Base-by-base conservation (phyloP, 495 filamentous ascomycete genomes). In the Neurospora hispaniola region DNA sequence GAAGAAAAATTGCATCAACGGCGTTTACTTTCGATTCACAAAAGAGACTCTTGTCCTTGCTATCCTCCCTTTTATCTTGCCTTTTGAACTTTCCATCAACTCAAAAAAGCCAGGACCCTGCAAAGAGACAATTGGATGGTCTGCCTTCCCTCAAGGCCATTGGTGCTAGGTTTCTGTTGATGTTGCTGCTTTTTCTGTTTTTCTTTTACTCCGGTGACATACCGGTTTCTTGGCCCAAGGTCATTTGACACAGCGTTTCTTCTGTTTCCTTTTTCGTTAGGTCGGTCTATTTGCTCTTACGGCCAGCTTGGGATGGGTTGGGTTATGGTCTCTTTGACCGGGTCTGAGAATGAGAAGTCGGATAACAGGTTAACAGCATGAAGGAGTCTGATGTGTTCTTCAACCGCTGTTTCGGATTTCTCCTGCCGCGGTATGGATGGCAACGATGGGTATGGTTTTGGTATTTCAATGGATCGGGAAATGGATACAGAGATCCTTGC, bases 141-240 rank as follows among this genome's bases (percentile, higher is more conserved):
- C 6, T 35, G 3, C 54, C 54, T 14, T 66, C 14, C 18, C 6
- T 66, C 14, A 10, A 35, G 31, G 31, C 54, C 18, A 3, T 38
- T 3, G 27, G 6, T 18, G 16, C 3, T 27, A 66, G 12, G 18
- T 38, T 66, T 35, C 6, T 35, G 27, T 66, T 66, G 54, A 66
- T 35, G 12, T 66, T 38, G 6, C 23, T 59, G 11, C 11, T 27
- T 54, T 23, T 11, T 23, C 9, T 5, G 2, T 38, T 38, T 38
- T 38, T 39, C 7, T 39, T 39, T 5, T 2, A 12, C 20, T 27
- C 46, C 46, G 20, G 46, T 23, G 12, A 54, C 46, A 12, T 54
- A 54, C 46, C 46, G n/a, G 5, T 68, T 62, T 72, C 70, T 41
- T 69, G 71, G 70, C 71, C 69, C 70, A 72, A 48, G 43, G 71